Evolutionary conservation across 2,329 filamentous ascomycete species (phyloP).

Genomic region (Coniosporium tulheliwenetii): DNA sequence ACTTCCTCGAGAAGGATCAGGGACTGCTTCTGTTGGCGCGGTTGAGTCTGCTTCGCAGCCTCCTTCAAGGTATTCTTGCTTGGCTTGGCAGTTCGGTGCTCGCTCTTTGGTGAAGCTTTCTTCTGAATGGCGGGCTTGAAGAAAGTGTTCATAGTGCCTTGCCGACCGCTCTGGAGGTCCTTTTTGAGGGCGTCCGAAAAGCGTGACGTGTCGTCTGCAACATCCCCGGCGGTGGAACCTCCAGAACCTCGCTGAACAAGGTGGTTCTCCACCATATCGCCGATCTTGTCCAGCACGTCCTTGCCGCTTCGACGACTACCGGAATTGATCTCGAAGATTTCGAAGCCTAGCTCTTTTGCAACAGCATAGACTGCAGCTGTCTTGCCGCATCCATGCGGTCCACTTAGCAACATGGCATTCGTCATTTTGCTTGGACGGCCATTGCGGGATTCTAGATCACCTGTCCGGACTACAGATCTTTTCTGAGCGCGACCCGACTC

Average conservation of each 20-base stretch:
- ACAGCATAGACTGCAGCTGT: conserved; percentile 84
- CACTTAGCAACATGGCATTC: conserved; percentile 78
- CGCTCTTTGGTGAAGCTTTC: conserved; percentile 10
- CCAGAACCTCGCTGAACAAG: conserved; percentile 46
- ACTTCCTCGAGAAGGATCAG: conserved; percentile 89
- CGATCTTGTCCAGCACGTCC: conserved; percentile 81
- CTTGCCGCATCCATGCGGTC: conserved; percentile 81
- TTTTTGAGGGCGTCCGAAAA: conserved; percentile 32
- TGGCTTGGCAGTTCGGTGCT: conserved; percentile 8
- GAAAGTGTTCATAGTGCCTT: conserved; percentile 67
- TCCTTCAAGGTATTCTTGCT: conserved; percentile 8
- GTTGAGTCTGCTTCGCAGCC: conserved; percentile 17
- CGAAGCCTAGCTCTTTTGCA: conserved; percentile 80
- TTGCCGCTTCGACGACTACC: conserved; percentile 71
- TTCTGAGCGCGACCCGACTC: conserved; percentile 9
- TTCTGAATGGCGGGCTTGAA: conserved; percentile 38
- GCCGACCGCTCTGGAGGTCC: conserved; percentile 52
- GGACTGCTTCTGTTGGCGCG: conserved; percentile 63
- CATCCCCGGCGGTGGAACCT: conserved; percentile 10
- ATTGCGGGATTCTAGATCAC: conserved; percentile 12
- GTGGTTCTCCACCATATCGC: conserved; percentile 95
- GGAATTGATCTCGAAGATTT: conserved; percentile 88
- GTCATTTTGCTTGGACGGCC: conserved; percentile 33
- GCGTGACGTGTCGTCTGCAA: conserved; percentile 19
- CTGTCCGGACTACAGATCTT: conserved; percentile 19